Base-by-base conservation (phyloP, 176 grass and related monocot genomes). In the Secale cereale region DNA sequence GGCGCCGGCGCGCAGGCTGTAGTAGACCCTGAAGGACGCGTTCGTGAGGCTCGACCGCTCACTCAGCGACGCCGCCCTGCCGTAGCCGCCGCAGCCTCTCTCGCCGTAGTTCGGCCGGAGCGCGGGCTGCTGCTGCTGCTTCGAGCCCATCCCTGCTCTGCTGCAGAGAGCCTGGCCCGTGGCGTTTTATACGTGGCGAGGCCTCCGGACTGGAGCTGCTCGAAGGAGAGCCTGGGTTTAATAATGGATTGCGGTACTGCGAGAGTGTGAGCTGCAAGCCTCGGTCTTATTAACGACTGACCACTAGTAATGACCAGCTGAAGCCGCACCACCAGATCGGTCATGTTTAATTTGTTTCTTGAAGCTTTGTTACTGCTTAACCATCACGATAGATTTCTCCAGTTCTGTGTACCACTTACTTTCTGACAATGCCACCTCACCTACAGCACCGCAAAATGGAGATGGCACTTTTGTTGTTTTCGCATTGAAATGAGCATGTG, bases 11-110 rank as follows among this genome's bases (percentile, higher is more conserved):
- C 74, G 88, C 65, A 83, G 57, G 74, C 79, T 83, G 84, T 86
- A 79, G 79, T 90, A 90, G 33, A 90, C 84, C 56, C 83, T 27
- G 83, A 89, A 89, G 50, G 83, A 86, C 64, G 83, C 64, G 35
- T 64, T 27, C 33, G 87, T 59, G 6, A 89, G 59, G 81, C 76
- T 54, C 8, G 87, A 84, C 41, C 76, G 81, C 67, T 88, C 87
- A 26, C 4, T 79, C 12, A 64, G 2, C 57, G 59, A 45, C 56
- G 50, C 59, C n/a, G 46, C 26, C 82, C 70, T 6, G 22, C 0
- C 37, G 12, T 10, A 2, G 64, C 57, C 52, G 50, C 19, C 31
- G 48, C 48, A 7, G 80, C 31, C 45, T 80, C 29, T 79, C 33
- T 40, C 70, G 10, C 26, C 6, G 46, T 60, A 6, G 50, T 8